Evolutionary conservation across 2,329 filamentous ascomycete genomes (phyloP).

Genomic region (Aspergillus fumigatiaffinis): DNA sequence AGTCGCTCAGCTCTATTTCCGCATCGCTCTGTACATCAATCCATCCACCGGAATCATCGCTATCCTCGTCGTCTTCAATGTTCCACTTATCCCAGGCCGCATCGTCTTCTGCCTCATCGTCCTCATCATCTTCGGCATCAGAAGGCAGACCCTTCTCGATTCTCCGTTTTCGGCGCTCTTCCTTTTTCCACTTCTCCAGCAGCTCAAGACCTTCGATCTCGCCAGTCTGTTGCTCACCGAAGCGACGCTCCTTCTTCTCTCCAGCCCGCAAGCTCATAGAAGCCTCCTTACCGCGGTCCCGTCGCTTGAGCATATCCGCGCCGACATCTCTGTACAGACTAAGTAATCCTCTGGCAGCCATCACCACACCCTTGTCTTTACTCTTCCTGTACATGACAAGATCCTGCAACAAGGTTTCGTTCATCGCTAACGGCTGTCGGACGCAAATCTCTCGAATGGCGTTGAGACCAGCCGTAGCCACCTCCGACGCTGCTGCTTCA

Average conservation of each 20-base stretch:
- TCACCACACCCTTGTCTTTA: slow-evolving; percentile 98
- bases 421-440: slow-evolving; percentile 93
- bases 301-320: slow-evolving; percentile 81
- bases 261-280: slow-evolving; percentile 75
- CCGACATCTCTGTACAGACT: slow-evolving; percentile 89
- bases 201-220: slow-evolving; percentile 90
- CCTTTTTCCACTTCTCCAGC: slow-evolving; percentile 88
- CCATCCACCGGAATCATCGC: slow-evolving; percentile 81
- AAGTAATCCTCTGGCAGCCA: slow-evolving; percentile 90
- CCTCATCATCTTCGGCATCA: slow-evolving; percentile 59
- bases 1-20: slow-evolving; percentile 67
- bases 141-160: slow-evolving; percentile 63
- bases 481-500: slow-evolving; percentile 85
- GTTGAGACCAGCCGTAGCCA: slow-evolving; percentile 87
- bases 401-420: slow-evolving; percentile 90
- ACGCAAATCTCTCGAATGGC: slow-evolving; percentile 92
- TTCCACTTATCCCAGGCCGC: slow-evolving; percentile 53
- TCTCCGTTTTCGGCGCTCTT: slow-evolving; percentile 72
- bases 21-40: slow-evolving; percentile 84
- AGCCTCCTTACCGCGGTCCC: slow-evolving; percentile 87
- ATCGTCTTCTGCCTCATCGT: slow-evolving; percentile 57
- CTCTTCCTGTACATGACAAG: slow-evolving; percentile 93
- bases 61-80: slow-evolving; percentile 55
- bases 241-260: slow-evolving; percentile 70
- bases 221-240: slow-evolving; percentile 75